These are phyloP conservation scores for Trichophyton verrucosum DNA, from an alignment of 2,329 filamentous ascomycete species.

Conservation along the genomic window DNA sequence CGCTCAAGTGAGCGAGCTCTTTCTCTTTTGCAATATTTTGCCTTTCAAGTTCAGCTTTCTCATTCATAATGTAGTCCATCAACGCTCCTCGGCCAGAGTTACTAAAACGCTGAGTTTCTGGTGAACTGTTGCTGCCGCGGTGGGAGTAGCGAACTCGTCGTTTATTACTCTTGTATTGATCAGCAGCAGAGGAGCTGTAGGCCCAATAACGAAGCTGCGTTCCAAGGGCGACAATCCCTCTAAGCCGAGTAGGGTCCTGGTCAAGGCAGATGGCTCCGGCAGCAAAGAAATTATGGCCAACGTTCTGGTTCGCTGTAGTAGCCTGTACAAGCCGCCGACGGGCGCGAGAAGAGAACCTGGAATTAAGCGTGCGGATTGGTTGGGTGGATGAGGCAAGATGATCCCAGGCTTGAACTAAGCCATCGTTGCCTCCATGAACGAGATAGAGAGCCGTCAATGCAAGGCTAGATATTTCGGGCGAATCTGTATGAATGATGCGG, in stretches of 20 bases:
- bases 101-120: constrained; percentile 44
- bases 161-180: constrained; percentile 63
- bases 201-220: constrained; percentile 86
- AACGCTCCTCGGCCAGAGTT: constrained; percentile 57
- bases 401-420: constrained; percentile 93
- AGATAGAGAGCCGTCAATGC: constrained; percentile 76
- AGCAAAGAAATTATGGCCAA: constrained; percentile 64
- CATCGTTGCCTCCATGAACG: constrained; percentile 87
- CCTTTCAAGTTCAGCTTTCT: constrained; percentile 63
- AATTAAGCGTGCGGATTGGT: constrained; percentile 76
- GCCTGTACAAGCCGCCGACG: constrained; percentile 61
- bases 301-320: constrained; percentile 52
- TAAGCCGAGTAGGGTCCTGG: constrained; percentile 70
- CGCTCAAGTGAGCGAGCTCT: constrained; percentile 58
- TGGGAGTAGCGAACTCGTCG: constrained; percentile 62
- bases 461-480: constrained; percentile 70
- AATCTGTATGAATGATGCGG: constrained; percentile 80
- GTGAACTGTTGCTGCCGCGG: constrained; percentile 46
- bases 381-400: constrained; percentile 67
- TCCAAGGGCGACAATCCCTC: constrained; percentile 77
- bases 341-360: constrained; percentile 67
- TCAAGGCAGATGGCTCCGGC: constrained; percentile 78
- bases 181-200: constrained; percentile 68
- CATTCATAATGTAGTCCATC: constrained; percentile 73
- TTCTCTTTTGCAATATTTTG: constrained; percentile 56